Evolutionary conservation across 176 grass and related monocot species (phyloP), one percentile per base, ranked within the genome.

Genomic region (Calamus simplicifolius): DNA sequence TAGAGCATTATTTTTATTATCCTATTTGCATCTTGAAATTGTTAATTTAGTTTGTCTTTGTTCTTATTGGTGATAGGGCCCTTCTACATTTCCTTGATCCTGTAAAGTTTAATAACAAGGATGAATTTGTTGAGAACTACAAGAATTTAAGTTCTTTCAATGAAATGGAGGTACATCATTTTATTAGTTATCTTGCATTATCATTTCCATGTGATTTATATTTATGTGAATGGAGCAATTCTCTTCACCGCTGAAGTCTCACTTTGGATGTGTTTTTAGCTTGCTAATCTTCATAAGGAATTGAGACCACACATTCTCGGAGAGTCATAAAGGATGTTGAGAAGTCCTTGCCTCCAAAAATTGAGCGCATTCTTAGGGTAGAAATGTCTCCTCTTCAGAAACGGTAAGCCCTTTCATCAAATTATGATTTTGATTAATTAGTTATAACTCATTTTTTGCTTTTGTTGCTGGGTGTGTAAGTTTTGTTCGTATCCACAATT

Each of bases 321-420:
- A 80, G 93, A 73, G 88, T 97, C 29, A 97, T 97, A 83, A 97
- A 97, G 71, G 93, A 97, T 63, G 93, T 97, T 13, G 93, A 97
- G 73, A 97, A 97, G 63, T 97, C 93, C 17, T 88, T 97, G 56
- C 93, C 93, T 80, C 93, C 93, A 25, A 97, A 97, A 92, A 97
- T 97, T 57, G 93, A 97, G 76, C 81, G 93, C 16, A 92, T 97
- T 58, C 87, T 97, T 69, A 77, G 93, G 50, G 63, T 97, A 25
- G 87, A 97, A 54, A 97, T 97, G 93, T 91, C 93, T 83, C 93
- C 87, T 43, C 81, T 97, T 63, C 93, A 97, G 76, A 97, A 91
- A 77, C 93, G 92, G 93, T 97, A 80, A 74, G 73, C 52, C 29
- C 27, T 58, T 53, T 27, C 10, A 26, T 48, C 30, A 70, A 49